Percentiles rank a stretch among this genome's conserved stretches.
These are phyloP conservation scores for Trichothecium sympodiale DNA, from an alignment of 2,329 filamentous ascomycete genomes.

Conservation along the genomic window DNA sequence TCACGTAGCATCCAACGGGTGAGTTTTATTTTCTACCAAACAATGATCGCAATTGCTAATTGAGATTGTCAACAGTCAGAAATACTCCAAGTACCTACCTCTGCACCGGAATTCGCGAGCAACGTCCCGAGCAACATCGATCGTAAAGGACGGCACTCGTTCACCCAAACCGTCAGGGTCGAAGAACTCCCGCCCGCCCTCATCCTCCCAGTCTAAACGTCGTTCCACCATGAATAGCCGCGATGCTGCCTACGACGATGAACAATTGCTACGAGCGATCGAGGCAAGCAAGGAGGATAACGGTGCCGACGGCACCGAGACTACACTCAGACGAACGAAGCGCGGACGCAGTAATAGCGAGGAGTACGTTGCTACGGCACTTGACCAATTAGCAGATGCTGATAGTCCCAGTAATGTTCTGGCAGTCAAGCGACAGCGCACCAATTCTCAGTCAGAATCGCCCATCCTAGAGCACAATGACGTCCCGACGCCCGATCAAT, in stretches of 20 bases:
- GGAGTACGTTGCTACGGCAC: conserved; percentile 55
- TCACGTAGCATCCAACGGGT: conserved; percentile 75
- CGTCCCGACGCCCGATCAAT: conserved; percentile 46
- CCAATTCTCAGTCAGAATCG: conserved; percentile 62
- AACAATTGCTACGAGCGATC: conserved; percentile 76
- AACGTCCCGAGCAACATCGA: conserved; percentile 51
- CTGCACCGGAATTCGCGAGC: conserved; percentile 44
- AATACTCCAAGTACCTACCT: conserved; percentile 55
- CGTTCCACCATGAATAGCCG: conserved; percentile 97
- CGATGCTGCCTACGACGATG: conserved; percentile 89
- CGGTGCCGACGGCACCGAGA: conserved; percentile 35
- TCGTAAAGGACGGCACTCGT: conserved; percentile 49
- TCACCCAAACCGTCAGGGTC: conserved; percentile 42
- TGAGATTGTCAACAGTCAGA: conserved; percentile 36
- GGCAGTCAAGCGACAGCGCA: conserved; percentile 71
- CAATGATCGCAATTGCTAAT: conserved; percentile 21
- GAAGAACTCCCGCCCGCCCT: conserved; percentile 44
- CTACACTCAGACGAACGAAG: conserved; percentile 56
- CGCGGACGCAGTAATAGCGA: conserved; percentile 83
- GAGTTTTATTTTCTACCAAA: conserved; percentile 27
- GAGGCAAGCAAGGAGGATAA: conserved; percentile 88
- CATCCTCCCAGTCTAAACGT: conserved; percentile 57
- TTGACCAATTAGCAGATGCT: conserved; percentile 12
- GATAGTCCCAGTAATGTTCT: conserved; percentile 49
- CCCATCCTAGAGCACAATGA: conserved; percentile 36